Evolutionary conservation across 2,329 filamentous ascomycete genomes (phyloP), one percentile per base, ranked within the genome.

Genomic region (Neodidymelliopsis sp.): DNA sequence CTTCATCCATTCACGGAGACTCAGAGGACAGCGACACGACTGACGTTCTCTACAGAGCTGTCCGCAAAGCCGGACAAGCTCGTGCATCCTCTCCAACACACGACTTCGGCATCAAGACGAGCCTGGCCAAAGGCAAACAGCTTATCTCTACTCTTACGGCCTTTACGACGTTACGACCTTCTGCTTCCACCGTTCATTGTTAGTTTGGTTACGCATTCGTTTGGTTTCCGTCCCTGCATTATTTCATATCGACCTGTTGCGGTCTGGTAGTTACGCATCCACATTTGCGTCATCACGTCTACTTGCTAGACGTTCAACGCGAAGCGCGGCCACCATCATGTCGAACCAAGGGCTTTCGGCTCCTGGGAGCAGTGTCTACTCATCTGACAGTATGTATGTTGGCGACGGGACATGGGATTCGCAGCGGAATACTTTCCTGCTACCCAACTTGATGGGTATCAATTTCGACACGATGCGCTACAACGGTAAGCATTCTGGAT

Each of bases 351-450:
- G 77, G 63, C 79, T 89, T 65, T 87, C 87, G 58, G 81, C 87
- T 57, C 82, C 89, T 38, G 89, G 89, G 67, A 84, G 85, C 72
- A 87, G 84, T 69, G 84, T 80, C 58, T 93, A 93, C 74, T 80
- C 81, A 61, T 91, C 88, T 40, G 80, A 86, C 65, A 89, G 85
- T n/a, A 79, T 92, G 80, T 80, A 78, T 45, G 89, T 93, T 12
- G 89, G 89, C 55, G 90, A 93, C 69, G 90, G 90, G 16, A 93
- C 90, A 24, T 94, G 90, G 89, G 87, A 92, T 64, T 87, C 87
- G 48, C 79, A 81, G 50, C 87, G 87, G 68, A 90, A 92, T 66
- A 85, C 83, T 13, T 94, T 93, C 69, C 76, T 94, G 43, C 75
- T 94, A 40, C 90, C 90, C 25, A 91, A 91, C 65, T 76, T 94